Percentiles rank a stretch among this genome's conserved stretches.
Conservation (phyloP, 2,329 filamentous ascomycete genomes). For the Knufia petricola region DNA sequence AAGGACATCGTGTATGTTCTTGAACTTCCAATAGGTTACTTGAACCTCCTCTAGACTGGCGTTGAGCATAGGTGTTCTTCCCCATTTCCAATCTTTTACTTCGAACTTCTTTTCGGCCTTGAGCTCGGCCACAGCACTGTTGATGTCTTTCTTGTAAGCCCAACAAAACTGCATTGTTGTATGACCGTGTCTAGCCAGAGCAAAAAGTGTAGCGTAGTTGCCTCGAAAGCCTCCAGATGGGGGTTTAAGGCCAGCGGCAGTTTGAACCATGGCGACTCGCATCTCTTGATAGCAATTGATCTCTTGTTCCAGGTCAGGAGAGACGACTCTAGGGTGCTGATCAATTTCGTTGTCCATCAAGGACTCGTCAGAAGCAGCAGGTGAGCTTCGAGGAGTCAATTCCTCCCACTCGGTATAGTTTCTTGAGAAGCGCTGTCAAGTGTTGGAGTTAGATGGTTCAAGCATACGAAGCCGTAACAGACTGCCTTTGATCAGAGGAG, state of each 20-base stretch:
- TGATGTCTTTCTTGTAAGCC: conserved; percentile 8
- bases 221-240: conserved; percentile 13
- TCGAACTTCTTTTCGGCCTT: not conserved
- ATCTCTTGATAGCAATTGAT: conserved; percentile 5
- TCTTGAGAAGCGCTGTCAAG: not conserved
- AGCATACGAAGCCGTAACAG: too few relatives aligned
- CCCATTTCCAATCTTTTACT: not conserved
- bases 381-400: not conserved
- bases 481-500: not conserved
- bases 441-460: too few relatives aligned
- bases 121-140: conserved; percentile 1
- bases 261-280: conserved; percentile 11
- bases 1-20: not conserved
- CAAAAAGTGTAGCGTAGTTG: conserved; percentile 10
- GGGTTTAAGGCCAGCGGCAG: conserved; percentile 10
- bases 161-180: conserved; percentile 10
- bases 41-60: not conserved
- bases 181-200: conserved; percentile 10
- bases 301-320: not conserved
- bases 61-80: not conserved
- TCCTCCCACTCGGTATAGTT: conserved; percentile 3
- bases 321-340: not conserved
- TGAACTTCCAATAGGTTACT: conserved; percentile 1
- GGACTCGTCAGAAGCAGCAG: conserved; percentile 3
- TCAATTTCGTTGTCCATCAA: not conserved